Percentiles rank a stretch among this genome's conserved stretches.
Evolutionary conservation across 139 green algal species (phyloP).

Genomic region (Asterochloris sp.): DNA sequence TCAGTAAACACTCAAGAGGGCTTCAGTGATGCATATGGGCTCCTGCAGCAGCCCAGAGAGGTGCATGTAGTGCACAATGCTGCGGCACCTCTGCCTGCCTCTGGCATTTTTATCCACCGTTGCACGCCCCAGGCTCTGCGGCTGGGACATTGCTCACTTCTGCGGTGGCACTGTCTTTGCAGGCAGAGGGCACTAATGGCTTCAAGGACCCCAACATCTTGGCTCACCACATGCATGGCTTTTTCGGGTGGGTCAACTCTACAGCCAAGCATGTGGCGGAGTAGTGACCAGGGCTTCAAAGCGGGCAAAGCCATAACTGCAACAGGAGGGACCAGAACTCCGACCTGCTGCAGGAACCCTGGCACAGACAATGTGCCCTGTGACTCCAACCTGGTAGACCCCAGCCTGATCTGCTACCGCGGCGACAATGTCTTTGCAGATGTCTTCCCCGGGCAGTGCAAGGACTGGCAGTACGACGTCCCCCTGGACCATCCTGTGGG

Average conservation of each 20-base stretch:
- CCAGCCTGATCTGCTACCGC: not conserved
- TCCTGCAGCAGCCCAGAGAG: no score
- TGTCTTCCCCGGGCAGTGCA: constrained; percentile 11
- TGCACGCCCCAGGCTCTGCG: not conserved
- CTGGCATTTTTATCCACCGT: not conserved
- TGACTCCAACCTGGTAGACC: not conserved
- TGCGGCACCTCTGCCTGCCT: not conserved
- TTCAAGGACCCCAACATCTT: constrained; percentile 24
- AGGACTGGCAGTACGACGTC: constrained; percentile 27
- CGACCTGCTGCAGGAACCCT: not conserved
- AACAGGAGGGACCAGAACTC: no score
- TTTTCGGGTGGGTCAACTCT: constrained; percentile 3
- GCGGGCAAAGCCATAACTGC: no score
- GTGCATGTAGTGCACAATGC: not conserved
- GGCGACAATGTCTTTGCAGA: constrained; percentile 26
- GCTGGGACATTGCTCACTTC: not conserved
- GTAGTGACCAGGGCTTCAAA: no score
- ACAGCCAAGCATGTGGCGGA: no score
- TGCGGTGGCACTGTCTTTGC: not conserved
- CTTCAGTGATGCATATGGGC: not conserved
- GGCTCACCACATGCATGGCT: constrained; percentile 21
- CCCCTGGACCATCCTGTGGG: not conserved
- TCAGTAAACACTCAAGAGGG: not conserved
- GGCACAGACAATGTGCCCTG: constrained; percentile 13
- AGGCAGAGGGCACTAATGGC: not conserved